Percentiles rank a stretch among this genome's conserved stretches.
Evolutionary conservation across 257 asterid species (phyloP).

Genomic region (Echites panduratus): DNA sequence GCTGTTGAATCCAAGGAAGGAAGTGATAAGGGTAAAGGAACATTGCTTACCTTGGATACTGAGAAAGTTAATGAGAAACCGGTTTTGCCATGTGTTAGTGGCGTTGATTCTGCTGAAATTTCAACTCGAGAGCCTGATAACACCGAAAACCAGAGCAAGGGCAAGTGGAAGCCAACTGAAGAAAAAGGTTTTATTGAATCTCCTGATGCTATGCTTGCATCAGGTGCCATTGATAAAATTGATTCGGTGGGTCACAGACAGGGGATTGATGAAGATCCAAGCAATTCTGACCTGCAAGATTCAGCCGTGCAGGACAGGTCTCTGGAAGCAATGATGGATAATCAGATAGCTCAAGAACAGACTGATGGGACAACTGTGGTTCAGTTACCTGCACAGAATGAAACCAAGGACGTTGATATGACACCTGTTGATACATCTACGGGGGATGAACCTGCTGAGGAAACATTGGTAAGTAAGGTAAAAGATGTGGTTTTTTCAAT

Average conservation of each 20-base stretch:
- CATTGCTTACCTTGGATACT: background rate
- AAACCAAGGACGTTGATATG: constrained; percentile 26
- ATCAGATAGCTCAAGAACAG: constrained; percentile 23
- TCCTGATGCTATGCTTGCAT: background rate
- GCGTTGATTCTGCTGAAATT: background rate
- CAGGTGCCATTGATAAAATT: background rate
- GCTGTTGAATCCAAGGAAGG: constrained; percentile 1
- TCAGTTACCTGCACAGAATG: constrained; percentile 28
- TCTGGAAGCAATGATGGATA: constrained; percentile 15
- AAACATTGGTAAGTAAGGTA: constrained; percentile 21
- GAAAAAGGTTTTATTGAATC: background rate
- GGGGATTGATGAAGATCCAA: background rate
- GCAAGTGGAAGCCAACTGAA: background rate
- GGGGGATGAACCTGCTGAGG: constrained; percentile 22
- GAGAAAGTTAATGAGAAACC: background rate
- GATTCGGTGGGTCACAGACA: background rate
- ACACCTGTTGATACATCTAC: constrained; percentile 6
- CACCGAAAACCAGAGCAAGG: background rate
- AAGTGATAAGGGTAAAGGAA: constrained; percentile 2
- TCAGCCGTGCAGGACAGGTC: constrained; percentile 4
- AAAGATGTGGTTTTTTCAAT: constrained; percentile 16
- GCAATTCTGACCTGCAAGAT: background rate
- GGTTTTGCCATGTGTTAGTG: background rate
- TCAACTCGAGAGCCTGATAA: background rate
- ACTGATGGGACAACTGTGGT: constrained; percentile 23